Percentiles rank a stretch among this genome's conserved stretches.
Evolutionary conservation across 139 green algal genomes (phyloP).

Genomic region (Tetradesmus lagerheimii): DNA sequence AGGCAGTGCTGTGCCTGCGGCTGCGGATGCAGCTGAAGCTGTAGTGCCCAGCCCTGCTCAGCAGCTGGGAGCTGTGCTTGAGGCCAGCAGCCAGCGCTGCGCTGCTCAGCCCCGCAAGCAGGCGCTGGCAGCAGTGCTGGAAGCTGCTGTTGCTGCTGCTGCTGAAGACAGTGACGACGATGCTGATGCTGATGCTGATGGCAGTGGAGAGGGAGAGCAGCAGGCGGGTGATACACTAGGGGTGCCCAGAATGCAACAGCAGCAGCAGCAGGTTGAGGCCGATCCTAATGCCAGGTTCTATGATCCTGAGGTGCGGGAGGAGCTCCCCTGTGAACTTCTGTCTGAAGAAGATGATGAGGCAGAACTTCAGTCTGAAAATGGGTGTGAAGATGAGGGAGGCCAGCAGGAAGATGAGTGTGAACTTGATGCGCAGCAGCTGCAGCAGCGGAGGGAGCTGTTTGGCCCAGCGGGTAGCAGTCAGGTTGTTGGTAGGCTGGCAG

Average conservation of each 20-base stretch:
- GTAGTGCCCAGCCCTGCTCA: not conserved
- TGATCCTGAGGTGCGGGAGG: conserved; percentile 32
- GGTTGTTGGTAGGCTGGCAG: not conserved
- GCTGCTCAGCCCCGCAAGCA: not conserved
- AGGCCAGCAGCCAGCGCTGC: not conserved
- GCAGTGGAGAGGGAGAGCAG: not conserved
- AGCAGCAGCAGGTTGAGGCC: conserved; percentile 9
- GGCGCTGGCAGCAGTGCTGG: conserved; percentile 1
- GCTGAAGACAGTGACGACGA: not conserved
- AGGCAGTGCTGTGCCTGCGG: not conserved
- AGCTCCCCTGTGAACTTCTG: conserved; percentile 4
- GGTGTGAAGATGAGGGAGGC: not conserved
- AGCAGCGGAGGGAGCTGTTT: not conserved
- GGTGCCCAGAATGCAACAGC: not conserved
- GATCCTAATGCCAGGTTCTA: conserved; percentile 20
- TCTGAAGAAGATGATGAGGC: not conserved
- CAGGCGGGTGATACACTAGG: not conserved
- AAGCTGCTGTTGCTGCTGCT: not conserved
- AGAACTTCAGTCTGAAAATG: not conserved
- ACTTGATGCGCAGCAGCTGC: not conserved
- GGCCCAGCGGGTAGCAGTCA: too few species aligned
- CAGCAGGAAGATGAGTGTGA: not conserved
- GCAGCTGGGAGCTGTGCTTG: not conserved
- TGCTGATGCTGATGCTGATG: not conserved
- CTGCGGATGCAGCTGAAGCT: not conserved